Evolutionary conservation across 805 yeast genomes (phyloP).

Genomic region (Metschnikowia shivogae): DNA sequence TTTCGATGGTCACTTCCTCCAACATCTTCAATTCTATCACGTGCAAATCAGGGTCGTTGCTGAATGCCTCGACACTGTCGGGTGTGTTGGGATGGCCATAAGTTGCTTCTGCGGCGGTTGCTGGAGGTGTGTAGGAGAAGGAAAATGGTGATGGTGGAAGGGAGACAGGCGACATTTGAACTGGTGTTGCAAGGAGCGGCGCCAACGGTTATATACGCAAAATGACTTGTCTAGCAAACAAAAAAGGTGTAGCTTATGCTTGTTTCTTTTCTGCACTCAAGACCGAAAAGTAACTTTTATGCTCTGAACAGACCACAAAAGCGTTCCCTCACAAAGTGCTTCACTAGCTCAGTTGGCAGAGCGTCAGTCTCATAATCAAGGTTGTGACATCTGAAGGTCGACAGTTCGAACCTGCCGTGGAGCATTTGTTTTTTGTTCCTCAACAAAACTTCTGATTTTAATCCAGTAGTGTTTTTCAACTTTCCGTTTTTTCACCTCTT

Average conservation of each 20-base stretch:
- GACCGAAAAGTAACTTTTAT: too few relatives aligned
- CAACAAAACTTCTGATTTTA: too few relatives aligned
- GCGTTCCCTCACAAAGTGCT: slow-evolving; percentile 5
- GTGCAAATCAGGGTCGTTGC: too few relatives aligned
- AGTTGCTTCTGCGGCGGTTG: not conserved
- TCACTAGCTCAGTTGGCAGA: slow-evolving; percentile 22
- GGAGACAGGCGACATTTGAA: not conserved
- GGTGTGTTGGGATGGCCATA: not conserved
- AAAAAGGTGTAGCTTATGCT: too few relatives aligned
- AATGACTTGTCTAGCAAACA: too few relatives aligned
- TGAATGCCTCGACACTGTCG: too few relatives aligned
- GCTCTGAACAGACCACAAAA: not conserved
- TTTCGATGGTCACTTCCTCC: not conserved
- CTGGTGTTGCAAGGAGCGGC: not conserved
- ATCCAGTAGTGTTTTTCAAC: too few relatives aligned
- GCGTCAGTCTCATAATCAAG: slow-evolving; percentile 17
- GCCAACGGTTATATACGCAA: too few relatives aligned
- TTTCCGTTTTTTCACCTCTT: not conserved
- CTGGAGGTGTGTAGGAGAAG: slow-evolving; percentile 2
- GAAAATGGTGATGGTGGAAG: slow-evolving; percentile 2
- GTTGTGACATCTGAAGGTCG: slow-evolving; percentile 41
- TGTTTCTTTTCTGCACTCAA: too few relatives aligned
- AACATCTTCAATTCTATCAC: not conserved
- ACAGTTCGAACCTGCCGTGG: slow-evolving; percentile 47
- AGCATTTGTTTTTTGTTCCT: slow-evolving; percentile 23